A percentile compares a stretch with the other conserved stretches of the same genome.
phyloP scores from a whole-genome alignment of 31 red algal species.

The Odonthalia washingtoniensis region DNA sequence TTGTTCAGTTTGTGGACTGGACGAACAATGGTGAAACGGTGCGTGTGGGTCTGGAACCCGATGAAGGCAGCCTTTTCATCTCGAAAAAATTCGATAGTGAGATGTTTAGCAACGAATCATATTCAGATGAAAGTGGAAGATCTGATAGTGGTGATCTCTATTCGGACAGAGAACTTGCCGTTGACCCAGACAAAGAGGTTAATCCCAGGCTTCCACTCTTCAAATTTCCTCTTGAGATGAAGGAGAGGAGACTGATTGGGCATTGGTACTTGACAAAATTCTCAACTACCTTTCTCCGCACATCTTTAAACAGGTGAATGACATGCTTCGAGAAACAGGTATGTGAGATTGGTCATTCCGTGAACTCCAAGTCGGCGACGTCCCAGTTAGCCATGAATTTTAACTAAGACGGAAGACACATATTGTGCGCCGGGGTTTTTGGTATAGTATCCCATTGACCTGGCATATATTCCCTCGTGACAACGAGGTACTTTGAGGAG shows the following conservation, averaged over 20 bases:
- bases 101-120: not conserved
- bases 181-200: not conserved
- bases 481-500: not conserved
- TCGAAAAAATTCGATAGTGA: not conserved
- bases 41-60: not conserved
- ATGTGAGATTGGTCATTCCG: not conserved
- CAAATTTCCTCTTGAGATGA: not conserved
- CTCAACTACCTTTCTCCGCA: slow-evolving; percentile 1
- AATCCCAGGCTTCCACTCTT: not conserved
- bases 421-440: not conserved
- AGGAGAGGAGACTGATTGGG: not conserved
- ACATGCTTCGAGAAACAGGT: not conserved
- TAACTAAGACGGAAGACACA: not conserved
- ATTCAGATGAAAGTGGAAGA: not conserved
- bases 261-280: not conserved
- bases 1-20: not conserved
- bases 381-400: not conserved
- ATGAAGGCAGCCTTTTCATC: not conserved
- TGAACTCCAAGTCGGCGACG: not conserved
- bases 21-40: not conserved
- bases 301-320: not conserved
- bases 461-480: not conserved
- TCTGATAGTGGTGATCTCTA: not conserved
- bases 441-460: too few relatives aligned
- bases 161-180: not conserved